Evolutionary conservation across 257 asterid species (phyloP), one percentile per base, ranked within the genome.

Genomic region (Solanum etuberosum): DNA sequence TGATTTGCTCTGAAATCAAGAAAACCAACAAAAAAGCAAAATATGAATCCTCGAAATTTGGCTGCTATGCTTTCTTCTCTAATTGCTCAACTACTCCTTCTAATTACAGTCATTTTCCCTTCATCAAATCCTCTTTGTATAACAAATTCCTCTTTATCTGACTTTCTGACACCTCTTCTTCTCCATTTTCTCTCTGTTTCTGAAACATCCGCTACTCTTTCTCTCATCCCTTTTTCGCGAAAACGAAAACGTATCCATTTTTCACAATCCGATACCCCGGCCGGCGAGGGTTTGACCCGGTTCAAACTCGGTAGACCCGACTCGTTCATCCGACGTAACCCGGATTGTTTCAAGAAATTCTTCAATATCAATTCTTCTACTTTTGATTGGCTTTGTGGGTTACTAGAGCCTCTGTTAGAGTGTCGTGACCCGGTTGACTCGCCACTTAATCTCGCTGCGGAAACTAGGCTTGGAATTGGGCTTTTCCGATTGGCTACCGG

Each of bases 381-480:
- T 1, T 96, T 96, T 67, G 99, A 95, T 86, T 95, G 99, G 99
- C 95, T 96, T 3, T 93, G 97, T 72, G 94, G 99, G 14, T 92
- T 95, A 23, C 93, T 96, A 12, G 99, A 96, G 32, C 99, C 99
- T 40, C 85, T 96, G 7, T 95, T 96, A 77, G 99, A 96, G 51
- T 94, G 98, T 80, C 98, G 98, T 61, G 99, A 96, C 93, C 99
- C 99, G 89, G 93, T 91, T 8, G 91, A 86, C 61, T 89, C 95
- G 7, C 98, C 97, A 0, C 93, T 95, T 61, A 83, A 90, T 83
- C 89, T 96, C 3, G 83, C 95, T 9, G 94, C 93, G 6, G 98
- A 94, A 83, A 77, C 92, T 20, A 92, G 99, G 27, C 94, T 96
- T 13, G 98, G 98, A 15, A 92, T 96, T 87, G 99, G 99, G 23